A percentile compares a stretch with the other conserved stretches of the same genome.
Conservation (phyloP, 345 rosid species). For the Eutrema heterophyllum region DNA sequence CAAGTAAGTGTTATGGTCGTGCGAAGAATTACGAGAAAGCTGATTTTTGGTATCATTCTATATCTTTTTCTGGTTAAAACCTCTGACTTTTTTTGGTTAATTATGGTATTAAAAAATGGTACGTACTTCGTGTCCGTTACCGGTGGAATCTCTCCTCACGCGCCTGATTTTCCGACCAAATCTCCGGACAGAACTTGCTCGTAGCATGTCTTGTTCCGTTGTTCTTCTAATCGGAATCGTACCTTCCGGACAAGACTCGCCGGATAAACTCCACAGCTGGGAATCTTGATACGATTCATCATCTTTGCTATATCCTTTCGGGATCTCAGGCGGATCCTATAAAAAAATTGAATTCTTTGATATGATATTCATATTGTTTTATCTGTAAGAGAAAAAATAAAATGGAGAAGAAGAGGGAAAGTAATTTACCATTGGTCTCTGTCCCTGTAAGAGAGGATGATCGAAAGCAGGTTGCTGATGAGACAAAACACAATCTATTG, state of each 20-base stretch:
- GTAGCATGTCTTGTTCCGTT: constrained; percentile 67
- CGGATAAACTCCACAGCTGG: constrained; percentile 74
- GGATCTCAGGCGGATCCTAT: constrained; percentile 80
- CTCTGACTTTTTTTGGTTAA: constrained; percentile 19
- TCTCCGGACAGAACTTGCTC: constrained; percentile 62
- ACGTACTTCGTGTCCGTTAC: constrained; percentile 90
- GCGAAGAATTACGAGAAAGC: constrained; percentile 29
- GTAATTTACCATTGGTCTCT: constrained; percentile 55
- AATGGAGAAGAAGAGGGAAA: neutral
- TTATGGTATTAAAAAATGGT: neutral
- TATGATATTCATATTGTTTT: too few species aligned
- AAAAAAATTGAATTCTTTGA: neutral
- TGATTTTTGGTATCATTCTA: constrained; percentile 32
- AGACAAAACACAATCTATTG: constrained; percentile 69
- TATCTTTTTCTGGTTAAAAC: constrained; percentile 14
- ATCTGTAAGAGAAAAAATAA: neutral
- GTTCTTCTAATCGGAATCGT: constrained; percentile 95
- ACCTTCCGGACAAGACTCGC: constrained; percentile 84
- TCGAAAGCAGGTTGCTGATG: constrained; percentile 93
- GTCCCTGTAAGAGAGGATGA: constrained; percentile 69
- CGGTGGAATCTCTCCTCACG: constrained; percentile 68
- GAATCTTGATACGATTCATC: constrained; percentile 38
- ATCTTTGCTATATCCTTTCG: constrained; percentile 38
- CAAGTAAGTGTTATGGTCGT: constrained; percentile 4
- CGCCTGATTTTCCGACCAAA: constrained; percentile 70